These are phyloP conservation scores for Poteriospumella lacustris DNA, from an alignment of 108 stramenopile genomes.

Conservation along the genomic window DNA sequence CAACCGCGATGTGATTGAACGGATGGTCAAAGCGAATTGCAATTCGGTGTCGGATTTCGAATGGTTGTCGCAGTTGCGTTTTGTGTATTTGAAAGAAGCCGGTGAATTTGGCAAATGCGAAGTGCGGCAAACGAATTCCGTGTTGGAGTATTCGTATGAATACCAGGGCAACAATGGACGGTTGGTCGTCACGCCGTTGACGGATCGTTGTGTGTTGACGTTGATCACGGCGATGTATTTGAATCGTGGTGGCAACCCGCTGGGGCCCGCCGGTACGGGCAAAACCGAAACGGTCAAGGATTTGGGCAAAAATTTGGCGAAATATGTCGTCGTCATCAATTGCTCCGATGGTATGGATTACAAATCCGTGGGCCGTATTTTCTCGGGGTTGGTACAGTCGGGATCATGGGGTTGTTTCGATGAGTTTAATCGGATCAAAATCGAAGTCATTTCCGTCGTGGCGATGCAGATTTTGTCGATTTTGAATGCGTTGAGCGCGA, in stretches of 20 bases:
- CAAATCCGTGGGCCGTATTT: conserved; percentile 63
- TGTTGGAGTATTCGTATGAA: conserved; percentile 60
- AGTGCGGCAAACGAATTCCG: conserved; percentile 60
- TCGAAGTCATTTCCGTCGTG: conserved; percentile 66
- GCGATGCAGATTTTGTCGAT: conserved; percentile 65
- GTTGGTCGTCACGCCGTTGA: conserved; percentile 62
- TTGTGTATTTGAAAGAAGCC: conserved; percentile 39
- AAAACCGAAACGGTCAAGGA: conserved; percentile 69
- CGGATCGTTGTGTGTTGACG: conserved; percentile 62
- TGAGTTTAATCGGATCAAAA: conserved; percentile 69
- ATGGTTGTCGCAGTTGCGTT: conserved; percentile 63
- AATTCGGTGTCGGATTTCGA: conserved; percentile 53
- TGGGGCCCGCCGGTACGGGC: conserved; percentile 63
- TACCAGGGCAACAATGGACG: conserved; percentile 69
- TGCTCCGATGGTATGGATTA: conserved; percentile 66
- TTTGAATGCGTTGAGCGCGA: conserved; percentile 51
- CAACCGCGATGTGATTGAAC: conserved; percentile 64
- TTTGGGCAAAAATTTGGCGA: conserved; percentile 62
- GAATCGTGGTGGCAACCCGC: conserved; percentile 61
- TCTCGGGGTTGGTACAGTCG: conserved; percentile 62
- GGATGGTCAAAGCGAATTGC: conserved; percentile 59
- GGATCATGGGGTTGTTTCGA: conserved; percentile 66
- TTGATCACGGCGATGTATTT: conserved; percentile 62
- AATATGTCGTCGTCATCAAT: conserved; percentile 65
- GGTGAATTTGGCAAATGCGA: conserved; percentile 50